Evolutionary conservation across 768 basidiomycete species (phyloP).

Genomic region (Gymnopilus dilepis): DNA sequence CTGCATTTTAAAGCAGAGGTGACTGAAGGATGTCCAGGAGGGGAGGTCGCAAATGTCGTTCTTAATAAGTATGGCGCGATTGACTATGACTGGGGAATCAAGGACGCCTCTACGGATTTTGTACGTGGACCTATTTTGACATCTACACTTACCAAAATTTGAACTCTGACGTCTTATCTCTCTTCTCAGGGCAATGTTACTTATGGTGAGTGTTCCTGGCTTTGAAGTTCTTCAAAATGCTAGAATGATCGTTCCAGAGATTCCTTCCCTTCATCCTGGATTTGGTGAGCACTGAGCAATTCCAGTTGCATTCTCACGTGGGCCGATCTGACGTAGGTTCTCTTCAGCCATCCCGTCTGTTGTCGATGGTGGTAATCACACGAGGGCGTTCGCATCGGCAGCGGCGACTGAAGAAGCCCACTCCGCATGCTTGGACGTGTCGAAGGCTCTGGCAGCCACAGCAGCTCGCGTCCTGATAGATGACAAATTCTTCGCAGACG

Average conservation of each 20-base stretch:
- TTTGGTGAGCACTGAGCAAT: slow-evolving; percentile 45
- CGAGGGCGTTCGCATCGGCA: slow-evolving; percentile 65
- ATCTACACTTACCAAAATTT: not conserved
- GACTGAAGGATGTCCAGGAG: slow-evolving; percentile 43
- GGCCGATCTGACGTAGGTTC: not conserved
- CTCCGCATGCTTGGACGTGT: slow-evolving; percentile 65
- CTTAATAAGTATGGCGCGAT: slow-evolving; percentile 65
- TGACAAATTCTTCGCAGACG: slow-evolving; percentile 63
- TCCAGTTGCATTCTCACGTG: not conserved
- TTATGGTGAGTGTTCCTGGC: slow-evolving; percentile 53
- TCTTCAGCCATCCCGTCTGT: slow-evolving; percentile 76
- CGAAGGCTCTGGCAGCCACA: slow-evolving; percentile 72
- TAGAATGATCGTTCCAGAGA: slow-evolving; percentile 31
- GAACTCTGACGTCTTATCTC: not conserved
- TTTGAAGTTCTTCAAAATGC: not conserved
- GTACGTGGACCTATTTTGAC: slow-evolving; percentile 46
- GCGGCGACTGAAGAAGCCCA: slow-evolving; percentile 69
- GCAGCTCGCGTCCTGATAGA: slow-evolving; percentile 74
- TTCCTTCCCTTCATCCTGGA: slow-evolving; percentile 78
- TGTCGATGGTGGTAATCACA: slow-evolving; percentile 79
- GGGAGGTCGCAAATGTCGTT: slow-evolving; percentile 66
- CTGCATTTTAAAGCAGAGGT: no score
- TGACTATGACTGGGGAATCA: slow-evolving; percentile 71
- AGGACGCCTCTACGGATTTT: slow-evolving; percentile 81
- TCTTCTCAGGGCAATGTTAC: slow-evolving; percentile 70